Base-by-base conservation (phyloP, 2,329 filamentous ascomycete genomes). In the Malbranchea cinnamomea region DNA sequence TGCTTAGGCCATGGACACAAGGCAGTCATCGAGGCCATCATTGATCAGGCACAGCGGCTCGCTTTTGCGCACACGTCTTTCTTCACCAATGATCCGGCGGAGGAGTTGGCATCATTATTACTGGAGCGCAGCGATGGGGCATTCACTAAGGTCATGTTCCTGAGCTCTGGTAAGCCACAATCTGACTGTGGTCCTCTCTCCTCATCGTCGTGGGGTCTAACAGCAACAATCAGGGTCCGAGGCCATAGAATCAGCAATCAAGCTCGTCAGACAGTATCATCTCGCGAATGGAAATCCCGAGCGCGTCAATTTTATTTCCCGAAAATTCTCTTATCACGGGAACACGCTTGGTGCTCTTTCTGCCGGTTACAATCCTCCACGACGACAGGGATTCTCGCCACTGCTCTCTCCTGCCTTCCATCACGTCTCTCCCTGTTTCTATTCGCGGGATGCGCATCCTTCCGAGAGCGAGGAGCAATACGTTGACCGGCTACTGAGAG, bases 141-240 rank as follows among this genome's bases (percentile, higher is more conserved):
- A 1, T 36, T 46, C 18, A 32, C 34, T 6, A 44, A 38, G 18
- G 42, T 38, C 2, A 42, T 39, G 5, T 39, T 46, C 4, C 37
- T 45, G 4, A 38, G 40, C 27, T 45, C 37, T 2, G 44, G 44
- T 5, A n/a, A n/a, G n/a, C n/a, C n/a, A n/a, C n/a, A n/a, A n/a
- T n/a, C n/a, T n/a, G n/a, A n/a, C n/a, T n/a, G n/a, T n/a, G n/a
- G n/a, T n/a, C n/a, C n/a, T n/a, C n/a, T n/a, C n/a, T n/a, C n/a
- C n/a, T n/a, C n/a, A n/a, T n/a, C n/a, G n/a, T n/a, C n/a, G n/a
- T n/a, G n/a, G n/a, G n/a, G n/a, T n/a, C n/a, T n/a, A n/a, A n/a
- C n/a, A n/a, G n/a, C n/a, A n/a, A n/a, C n/a, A n/a, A n/a, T n/a
- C 37, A 71, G 71, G 72, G 12, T 75, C 71, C 17, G 78, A 82